Conservation (phyloP, 2,329 filamentous ascomycete species). For the Teratosphaeria gauchensis region DNA sequence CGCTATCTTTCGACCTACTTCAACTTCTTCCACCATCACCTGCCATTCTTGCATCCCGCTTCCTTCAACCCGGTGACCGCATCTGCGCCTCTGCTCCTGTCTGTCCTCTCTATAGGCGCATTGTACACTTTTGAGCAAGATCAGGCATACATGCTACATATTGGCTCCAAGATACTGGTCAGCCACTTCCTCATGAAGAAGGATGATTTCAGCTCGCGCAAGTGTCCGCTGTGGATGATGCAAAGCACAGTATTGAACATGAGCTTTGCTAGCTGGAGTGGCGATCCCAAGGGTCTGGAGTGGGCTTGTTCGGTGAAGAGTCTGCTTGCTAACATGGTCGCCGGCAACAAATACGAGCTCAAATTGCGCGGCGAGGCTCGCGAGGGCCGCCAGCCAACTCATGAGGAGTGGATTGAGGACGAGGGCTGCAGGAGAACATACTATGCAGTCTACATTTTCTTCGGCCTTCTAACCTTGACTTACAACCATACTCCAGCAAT, state of each 20-base stretch:
- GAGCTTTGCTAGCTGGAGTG: slow-evolving; percentile 98
- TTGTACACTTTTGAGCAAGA: slow-evolving; percentile 96
- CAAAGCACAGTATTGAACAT: slow-evolving; percentile 95
- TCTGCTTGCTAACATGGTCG: slow-evolving; percentile 95
- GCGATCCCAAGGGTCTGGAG: slow-evolving; percentile 91
- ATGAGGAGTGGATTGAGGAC: slow-evolving; percentile 90
- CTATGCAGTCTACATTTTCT: slow-evolving; percentile 98
- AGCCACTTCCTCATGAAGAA: slow-evolving; percentile 97
- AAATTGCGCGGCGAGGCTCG: slow-evolving; percentile 88
- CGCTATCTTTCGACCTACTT: slow-evolving; percentile 94
- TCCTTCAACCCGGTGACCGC: slow-evolving; percentile 76
- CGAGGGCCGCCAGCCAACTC: slow-evolving; percentile 62
- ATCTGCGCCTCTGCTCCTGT: slow-evolving; percentile 74
- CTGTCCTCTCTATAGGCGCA: slow-evolving; percentile 88
- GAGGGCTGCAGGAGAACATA: slow-evolving; percentile 95
- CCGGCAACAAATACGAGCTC: slow-evolving; percentile 90
- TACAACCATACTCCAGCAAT: slow-evolving; percentile 98
- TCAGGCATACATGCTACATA: slow-evolving; percentile 92
- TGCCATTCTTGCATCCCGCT: slow-evolving; percentile 88
- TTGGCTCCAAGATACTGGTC: slow-evolving; percentile 92
- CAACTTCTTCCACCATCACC: slow-evolving; percentile 89
- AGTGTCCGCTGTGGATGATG: slow-evolving; percentile 97
- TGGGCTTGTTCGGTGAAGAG: slow-evolving; percentile 99
- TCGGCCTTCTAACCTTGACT: slow-evolving; percentile 84
- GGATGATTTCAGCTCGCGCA: slow-evolving; percentile 95